Base-by-base conservation (phyloP, 2,329 filamentous ascomycete genomes). In the Helminthosporium solani region DNA sequence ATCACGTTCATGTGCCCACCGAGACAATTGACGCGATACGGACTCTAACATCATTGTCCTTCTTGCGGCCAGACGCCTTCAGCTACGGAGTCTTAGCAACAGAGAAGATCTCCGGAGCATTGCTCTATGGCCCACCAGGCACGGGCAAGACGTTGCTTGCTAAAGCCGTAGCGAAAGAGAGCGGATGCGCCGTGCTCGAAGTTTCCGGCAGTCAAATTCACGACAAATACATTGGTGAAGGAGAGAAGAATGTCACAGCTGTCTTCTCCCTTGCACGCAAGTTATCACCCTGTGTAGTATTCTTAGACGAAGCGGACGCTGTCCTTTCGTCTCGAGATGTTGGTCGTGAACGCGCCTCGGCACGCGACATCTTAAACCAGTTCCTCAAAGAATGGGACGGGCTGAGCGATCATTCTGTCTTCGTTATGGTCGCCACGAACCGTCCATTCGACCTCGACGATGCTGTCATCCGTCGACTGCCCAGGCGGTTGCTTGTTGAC, bases 381-480 rank as follows among this genome's bases (percentile, higher is more conserved):
- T 97, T 97, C 69, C 75, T 99, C 40, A 87, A 90, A 43, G 92
- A 97, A 68, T 97, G 92, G 94, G 94, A 97, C 60, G 94, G 94
- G 9, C 86, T 97, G 76, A 87, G 88, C 58, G 78, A 84, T 47
- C 81, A 84, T 37, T 87, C 87, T 15, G 90, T 92, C 2, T 97
- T 99, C 68, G 92, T 99, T 70, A 96, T 99, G 90, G 90, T 97
- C 0, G 92, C 94, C 21, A 97, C 91, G 7, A 97, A 99, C 70
- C 80, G 92, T 8, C 94, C 94, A 0, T 96, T 95, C 62, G 94
- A 97, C 63, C 81, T 99, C 1, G 94, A 99, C 61, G 88, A 94
- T 58, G 88, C 88, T 8, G 87, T 94, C 8, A 78, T 94, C 36
- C 79, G 88, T n/a, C 80, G 88, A 11, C 73, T 91, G 18, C 88